A percentile compares a stretch with the other conserved stretches of the same genome.
phyloP scores from a whole-genome alignment of 768 basidiomycete species.

The Leccinum rimulosum region DNA sequence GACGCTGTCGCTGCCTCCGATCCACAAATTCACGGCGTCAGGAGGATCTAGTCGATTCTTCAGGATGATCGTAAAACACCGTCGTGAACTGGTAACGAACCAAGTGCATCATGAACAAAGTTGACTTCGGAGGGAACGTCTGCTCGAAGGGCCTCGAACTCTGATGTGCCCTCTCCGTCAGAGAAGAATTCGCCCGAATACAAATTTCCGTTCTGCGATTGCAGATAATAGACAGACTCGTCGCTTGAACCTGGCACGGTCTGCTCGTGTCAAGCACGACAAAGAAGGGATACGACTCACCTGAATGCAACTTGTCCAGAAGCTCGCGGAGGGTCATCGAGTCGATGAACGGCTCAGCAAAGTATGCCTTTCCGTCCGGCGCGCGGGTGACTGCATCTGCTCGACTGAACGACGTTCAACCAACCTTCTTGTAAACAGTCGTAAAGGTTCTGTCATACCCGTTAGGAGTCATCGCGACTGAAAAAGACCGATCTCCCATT shows the following conservation, averaged over 20 bases:
- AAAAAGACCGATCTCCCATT: slow-evolving; percentile 55
- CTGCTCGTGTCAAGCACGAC: background rate
- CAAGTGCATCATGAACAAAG: slow-evolving; percentile 79
- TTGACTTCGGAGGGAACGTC: slow-evolving; percentile 67
- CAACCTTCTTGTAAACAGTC: slow-evolving; percentile 6
- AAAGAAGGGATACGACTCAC: slow-evolving; percentile 18
- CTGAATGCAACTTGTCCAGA: slow-evolving; percentile 40
- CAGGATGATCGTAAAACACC: background rate
- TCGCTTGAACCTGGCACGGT: slow-evolving; percentile 6
- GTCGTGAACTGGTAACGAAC: slow-evolving; percentile 39
- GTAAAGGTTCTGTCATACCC: slow-evolving; percentile 49
- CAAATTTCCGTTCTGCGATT: slow-evolving; percentile 91
- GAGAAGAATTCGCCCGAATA: slow-evolving; percentile 49
- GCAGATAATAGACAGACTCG: slow-evolving; percentile 63
- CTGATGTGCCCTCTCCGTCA: slow-evolving; percentile 41
- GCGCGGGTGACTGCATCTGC: slow-evolving; percentile 70
- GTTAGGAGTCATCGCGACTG: slow-evolving; percentile 80
- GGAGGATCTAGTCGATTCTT: slow-evolving; percentile 49
- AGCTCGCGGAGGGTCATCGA: slow-evolving; percentile 64
- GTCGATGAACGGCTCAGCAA: slow-evolving; percentile 71
- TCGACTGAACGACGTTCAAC: slow-evolving; percentile 41
- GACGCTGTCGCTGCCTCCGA: slow-evolving; percentile 71
- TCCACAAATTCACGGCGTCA: slow-evolving; percentile 94
- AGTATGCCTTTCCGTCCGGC: slow-evolving; percentile 58
- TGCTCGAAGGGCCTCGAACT: slow-evolving; percentile 58